Evolutionary conservation across 2,329 filamentous ascomycete species (phyloP).

Genomic region (Alternaria ethzedia): DNA sequence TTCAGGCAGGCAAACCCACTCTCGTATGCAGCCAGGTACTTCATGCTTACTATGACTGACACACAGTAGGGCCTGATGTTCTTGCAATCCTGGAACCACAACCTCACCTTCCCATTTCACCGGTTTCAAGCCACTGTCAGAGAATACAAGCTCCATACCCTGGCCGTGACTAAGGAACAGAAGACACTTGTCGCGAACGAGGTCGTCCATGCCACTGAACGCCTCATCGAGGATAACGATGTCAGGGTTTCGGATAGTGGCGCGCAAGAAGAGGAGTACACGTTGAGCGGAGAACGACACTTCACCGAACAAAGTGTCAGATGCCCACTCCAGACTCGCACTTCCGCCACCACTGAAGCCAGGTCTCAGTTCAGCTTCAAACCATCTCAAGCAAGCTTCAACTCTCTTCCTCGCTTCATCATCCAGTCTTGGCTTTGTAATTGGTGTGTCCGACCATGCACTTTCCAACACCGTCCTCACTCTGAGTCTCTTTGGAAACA

Average conservation of each 20-base stretch:
- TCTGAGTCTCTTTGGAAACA: conserved; percentile 81
- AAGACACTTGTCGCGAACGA: conserved; percentile 83
- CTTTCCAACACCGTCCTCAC: conserved; percentile 79
- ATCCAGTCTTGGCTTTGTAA: conserved; percentile 70
- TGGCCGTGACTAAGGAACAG: conserved; percentile 70
- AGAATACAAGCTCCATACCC: conserved; percentile 40
- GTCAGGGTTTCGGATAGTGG: conserved; percentile 54
- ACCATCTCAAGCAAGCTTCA: conserved; percentile 75
- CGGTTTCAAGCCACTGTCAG: conserved; percentile 39
- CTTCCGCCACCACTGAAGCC: conserved; percentile 10
- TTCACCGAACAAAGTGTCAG: conserved; percentile 71
- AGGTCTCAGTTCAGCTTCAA: conserved; percentile 77
- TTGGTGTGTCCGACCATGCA: conserved; percentile 89
- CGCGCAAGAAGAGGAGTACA: conserved; percentile 76
- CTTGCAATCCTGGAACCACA: conserved; percentile 66
- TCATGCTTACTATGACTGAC: conserved; percentile 92
- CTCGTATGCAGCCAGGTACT: conserved; percentile 79
- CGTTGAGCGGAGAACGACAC: conserved; percentile 83
- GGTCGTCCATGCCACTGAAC: conserved; percentile 58
- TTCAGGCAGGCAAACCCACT: conserved; percentile 88
- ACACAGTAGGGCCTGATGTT: conserved; percentile 82
- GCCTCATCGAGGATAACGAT: conserved; percentile 60
- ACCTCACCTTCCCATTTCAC: conserved; percentile 58
- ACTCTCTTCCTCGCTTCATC: conserved; percentile 64
- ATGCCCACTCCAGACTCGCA: conserved; percentile 67